A percentile compares a stretch with the other conserved stretches of the same genome.
These are phyloP conservation scores for Cyberlindnera misumaiensis DNA, from an alignment of 805 yeast species.

Conservation along the genomic window DNA sequence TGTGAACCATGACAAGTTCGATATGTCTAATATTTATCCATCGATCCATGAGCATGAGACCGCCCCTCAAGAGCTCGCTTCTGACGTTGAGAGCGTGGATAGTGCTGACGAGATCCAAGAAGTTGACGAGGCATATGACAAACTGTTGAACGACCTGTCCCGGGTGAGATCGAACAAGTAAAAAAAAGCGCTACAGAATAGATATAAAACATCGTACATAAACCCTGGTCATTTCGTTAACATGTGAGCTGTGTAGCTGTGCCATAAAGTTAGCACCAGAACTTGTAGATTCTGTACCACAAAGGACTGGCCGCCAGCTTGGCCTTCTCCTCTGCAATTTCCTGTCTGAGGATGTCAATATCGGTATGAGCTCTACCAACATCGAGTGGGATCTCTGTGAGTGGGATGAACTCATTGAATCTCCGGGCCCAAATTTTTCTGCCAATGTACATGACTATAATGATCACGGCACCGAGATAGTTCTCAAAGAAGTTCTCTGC, in stretches of 20 bases:
- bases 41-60: conserved; percentile 12
- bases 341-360: conserved; percentile 48
- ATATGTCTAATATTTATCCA: conserved; percentile 43
- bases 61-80: not conserved
- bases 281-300: conserved; percentile 43
- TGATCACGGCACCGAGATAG: conserved; percentile 37
- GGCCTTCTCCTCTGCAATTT: conserved; percentile 51
- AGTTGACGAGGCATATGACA: conserved; percentile 72
- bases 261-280: conserved; percentile 42
- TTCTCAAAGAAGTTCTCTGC: conserved; percentile 33
- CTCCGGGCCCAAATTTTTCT: conserved; percentile 39
- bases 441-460: conserved; percentile 31
- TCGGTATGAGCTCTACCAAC: conserved; percentile 59
- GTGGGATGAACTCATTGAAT: conserved; percentile 35
- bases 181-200: not conserved
- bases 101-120: conserved; percentile 23
- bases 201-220: not conserved
- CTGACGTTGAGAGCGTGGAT: conserved; percentile 6
- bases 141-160: conserved; percentile 60
- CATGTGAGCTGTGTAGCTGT: not conserved
- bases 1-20: conserved; percentile 48
- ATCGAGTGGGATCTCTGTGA: conserved; percentile 50
- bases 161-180: conserved; percentile 50
- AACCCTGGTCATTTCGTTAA: not conserved
- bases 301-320: conserved; percentile 38